phyloP scores from a whole-genome alignment of 805 yeast species.

The Ogataea methanolica region DNA sequence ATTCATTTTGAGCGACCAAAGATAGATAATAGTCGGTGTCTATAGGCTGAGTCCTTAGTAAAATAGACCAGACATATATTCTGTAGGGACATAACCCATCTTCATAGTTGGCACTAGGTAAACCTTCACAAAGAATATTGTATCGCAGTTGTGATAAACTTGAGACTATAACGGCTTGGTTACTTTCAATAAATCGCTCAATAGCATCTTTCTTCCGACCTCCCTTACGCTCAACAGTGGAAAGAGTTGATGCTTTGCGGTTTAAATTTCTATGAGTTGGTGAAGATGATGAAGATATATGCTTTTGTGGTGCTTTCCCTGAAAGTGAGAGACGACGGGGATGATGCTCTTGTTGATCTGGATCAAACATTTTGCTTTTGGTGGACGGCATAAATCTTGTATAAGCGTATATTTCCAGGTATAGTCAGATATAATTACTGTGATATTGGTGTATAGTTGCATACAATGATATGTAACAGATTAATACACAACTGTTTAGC shows the following conservation, averaged over 20 bases:
- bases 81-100: slow-evolving; percentile 59
- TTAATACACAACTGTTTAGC: no score
- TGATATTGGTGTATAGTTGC: no score
- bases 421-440: no score
- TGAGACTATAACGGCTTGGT: slow-evolving; percentile 42
- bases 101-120: slow-evolving; percentile 15
- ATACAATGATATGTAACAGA: no score
- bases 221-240: slow-evolving; percentile 26
- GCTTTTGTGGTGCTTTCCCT: background rate
- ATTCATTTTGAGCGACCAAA: slow-evolving; percentile 46
- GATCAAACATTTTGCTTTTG: no score
- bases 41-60: slow-evolving; percentile 58
- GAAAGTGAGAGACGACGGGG: background rate
- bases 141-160: slow-evolving; percentile 52
- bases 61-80: slow-evolving; percentile 75
- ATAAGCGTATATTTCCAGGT: no score
- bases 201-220: slow-evolving; percentile 46
- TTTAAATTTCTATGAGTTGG: slow-evolving; percentile 4
- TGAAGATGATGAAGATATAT: slow-evolving; percentile 2
- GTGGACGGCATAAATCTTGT: no score
- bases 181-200: slow-evolving; percentile 43
- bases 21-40: slow-evolving; percentile 51
- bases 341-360: no score
- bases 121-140: slow-evolving; percentile 45
- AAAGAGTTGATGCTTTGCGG: slow-evolving; percentile 16